Conservation (phyloP, 495 filamentous ascomycete genomes). For the Neurospora sp. region DNA sequence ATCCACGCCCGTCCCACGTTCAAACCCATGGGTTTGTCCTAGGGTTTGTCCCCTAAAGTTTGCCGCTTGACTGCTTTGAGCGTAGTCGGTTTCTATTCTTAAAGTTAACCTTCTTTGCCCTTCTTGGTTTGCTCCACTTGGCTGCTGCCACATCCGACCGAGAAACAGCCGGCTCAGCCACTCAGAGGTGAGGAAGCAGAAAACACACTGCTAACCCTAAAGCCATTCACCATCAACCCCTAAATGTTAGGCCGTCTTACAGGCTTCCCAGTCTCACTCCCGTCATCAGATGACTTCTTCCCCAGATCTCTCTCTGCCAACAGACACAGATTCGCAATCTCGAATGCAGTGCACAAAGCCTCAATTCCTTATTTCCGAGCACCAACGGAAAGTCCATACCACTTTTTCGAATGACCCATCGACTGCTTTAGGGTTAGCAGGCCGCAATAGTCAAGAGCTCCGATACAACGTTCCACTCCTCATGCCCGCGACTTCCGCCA, state of each 20-base stretch:
- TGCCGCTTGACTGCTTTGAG: constrained; percentile 4
- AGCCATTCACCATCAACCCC: neutral
- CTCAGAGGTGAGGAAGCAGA: neutral
- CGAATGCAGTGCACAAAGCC: neutral
- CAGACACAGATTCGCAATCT: neutral
- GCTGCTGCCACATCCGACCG: constrained; percentile 7
- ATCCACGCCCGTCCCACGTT: neutral
- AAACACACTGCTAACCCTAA: neutral
- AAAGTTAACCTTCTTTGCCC: constrained; percentile 18
- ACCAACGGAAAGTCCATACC: neutral
- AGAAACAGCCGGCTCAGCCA: constrained; percentile 1
- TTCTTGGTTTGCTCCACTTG: neutral
- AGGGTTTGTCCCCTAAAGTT: neutral
- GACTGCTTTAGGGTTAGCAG: neutral
- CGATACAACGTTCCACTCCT: neutral
- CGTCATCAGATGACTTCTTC: neutral
- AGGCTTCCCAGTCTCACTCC: neutral
- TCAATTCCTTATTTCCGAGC: neutral
- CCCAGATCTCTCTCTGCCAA: neutral
- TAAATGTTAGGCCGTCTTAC: neutral
- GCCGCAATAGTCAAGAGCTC: neutral
- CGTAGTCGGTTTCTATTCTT: constrained; percentile 22
- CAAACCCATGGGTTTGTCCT: neutral
- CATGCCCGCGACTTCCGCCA: neutral
- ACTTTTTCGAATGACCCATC: neutral